These are phyloP conservation scores for Yamadazyma scolyti DNA, from an alignment of 805 yeast species.

Conservation along the genomic window DNA sequence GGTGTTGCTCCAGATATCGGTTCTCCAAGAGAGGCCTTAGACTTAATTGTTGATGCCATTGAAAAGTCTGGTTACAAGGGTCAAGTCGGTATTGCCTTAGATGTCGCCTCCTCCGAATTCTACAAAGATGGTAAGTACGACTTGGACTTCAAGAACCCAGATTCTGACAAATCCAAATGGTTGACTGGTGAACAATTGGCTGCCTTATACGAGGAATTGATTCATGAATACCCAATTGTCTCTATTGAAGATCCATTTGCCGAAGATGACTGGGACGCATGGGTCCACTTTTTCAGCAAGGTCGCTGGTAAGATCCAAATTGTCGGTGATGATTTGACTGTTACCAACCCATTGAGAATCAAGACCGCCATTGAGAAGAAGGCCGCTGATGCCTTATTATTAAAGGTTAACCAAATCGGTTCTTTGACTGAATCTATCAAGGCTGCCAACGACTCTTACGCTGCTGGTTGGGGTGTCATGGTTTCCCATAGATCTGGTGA, in stretches of 20 bases:
- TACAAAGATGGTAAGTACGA: slow-evolving; percentile 96
- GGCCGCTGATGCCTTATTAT: slow-evolving; percentile 89
- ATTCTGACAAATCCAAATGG: slow-evolving; percentile 88
- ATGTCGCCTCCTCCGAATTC: slow-evolving; percentile 97
- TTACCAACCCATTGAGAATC: slow-evolving; percentile 95
- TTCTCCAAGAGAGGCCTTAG: slow-evolving; percentile 95
- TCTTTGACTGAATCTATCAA: slow-evolving; percentile 91
- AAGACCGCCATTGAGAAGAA: slow-evolving; percentile 94
- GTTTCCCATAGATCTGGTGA: slow-evolving; percentile 99
- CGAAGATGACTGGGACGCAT: slow-evolving; percentile 99
- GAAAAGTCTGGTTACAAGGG: slow-evolving; percentile 95
- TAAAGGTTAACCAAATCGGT: slow-evolving; percentile 99
- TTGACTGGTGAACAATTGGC: slow-evolving; percentile 85
- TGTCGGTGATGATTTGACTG: slow-evolving; percentile 98
- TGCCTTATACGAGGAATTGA: slow-evolving; percentile 72
- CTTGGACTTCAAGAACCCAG: slow-evolving; percentile 97
- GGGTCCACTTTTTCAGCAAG: slow-evolving; percentile 79
- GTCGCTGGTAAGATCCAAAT: slow-evolving; percentile 74
- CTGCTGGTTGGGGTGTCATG: slow-evolving; percentile 99
- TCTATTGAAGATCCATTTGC: slow-evolving; percentile 99
- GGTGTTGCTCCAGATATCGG: slow-evolving; percentile 99
- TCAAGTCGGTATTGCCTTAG: slow-evolving; percentile 86
- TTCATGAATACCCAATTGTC: slow-evolving; percentile 93
- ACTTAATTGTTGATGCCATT: slow-evolving; percentile 87
- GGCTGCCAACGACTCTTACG: slow-evolving; percentile 93